Percentiles rank a stretch among this genome's conserved stretches.
Conservation (phyloP, 768 basidiomycete genomes). For the Boletus edulis region DNA sequence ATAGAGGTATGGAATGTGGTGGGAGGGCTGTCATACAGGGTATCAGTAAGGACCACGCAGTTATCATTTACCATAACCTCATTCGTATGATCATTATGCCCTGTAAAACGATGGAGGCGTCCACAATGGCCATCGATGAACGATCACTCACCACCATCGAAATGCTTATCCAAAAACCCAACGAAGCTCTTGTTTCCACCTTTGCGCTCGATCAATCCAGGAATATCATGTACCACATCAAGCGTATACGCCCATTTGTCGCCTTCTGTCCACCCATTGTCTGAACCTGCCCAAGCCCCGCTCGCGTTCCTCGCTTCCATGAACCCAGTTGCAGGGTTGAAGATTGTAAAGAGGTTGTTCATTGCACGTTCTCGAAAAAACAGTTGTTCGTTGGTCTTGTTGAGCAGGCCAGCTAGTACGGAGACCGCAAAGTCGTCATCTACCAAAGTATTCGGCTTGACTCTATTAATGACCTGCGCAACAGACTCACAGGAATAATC, state of each 20-base stretch:
- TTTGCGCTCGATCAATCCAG: conserved; percentile 55
- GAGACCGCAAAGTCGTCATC: conserved; percentile 79
- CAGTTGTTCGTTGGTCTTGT: conserved; percentile 46
- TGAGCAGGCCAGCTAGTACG: conserved; percentile 54
- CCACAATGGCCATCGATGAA: neutral
- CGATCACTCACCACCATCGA: conserved; percentile 39
- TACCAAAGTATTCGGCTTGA: conserved; percentile 22
- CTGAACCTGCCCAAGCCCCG: conserved; percentile 71
- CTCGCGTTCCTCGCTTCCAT: conserved; percentile 76
- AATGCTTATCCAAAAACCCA: conserved; percentile 58
- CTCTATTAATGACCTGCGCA: neutral
- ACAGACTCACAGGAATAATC: conserved; percentile 67
- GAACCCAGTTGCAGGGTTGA: conserved; percentile 65
- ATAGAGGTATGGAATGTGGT: conserved; percentile 85
- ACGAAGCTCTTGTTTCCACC: conserved; percentile 70
- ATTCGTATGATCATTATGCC: conserved; percentile 81
- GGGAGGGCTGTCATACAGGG: conserved; percentile 57
- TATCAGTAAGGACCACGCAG: conserved; percentile 1
- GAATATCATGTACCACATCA: conserved; percentile 71
- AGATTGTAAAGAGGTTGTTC: conserved; percentile 58
- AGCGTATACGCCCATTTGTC: conserved; percentile 78
- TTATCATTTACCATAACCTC: conserved; percentile 40
- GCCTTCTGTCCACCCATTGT: conserved; percentile 81
- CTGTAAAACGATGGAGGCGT: conserved; percentile 31
- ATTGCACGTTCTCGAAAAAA: conserved; percentile 58